Conservation (phyloP, 2,329 filamentous ascomycete species). For the Aspergillus bombycis region DNA sequence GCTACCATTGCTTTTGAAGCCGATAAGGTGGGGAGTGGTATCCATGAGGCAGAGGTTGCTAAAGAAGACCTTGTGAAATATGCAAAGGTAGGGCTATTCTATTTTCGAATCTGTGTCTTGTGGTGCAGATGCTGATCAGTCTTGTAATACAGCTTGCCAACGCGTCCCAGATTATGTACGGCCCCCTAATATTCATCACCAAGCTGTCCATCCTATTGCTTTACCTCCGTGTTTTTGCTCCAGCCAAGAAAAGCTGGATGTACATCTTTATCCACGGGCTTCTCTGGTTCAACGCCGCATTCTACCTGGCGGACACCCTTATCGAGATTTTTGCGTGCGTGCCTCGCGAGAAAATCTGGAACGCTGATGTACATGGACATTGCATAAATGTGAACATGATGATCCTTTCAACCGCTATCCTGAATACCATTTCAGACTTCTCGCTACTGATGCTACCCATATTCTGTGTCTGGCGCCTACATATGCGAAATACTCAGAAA, state of each 20-base stretch:
- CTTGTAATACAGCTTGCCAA: background rate
- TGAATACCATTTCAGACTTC: background rate
- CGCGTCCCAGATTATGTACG: background rate
- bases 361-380: background rate
- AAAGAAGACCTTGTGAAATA: background rate
- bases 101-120: no score
- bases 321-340: background rate
- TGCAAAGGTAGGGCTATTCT: background rate
- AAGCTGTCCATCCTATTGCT: background rate
- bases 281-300: background rate
- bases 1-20: background rate
- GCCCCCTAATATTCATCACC: background rate
- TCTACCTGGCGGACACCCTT: background rate
- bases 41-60: background rate
- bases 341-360: background rate
- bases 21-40: background rate
- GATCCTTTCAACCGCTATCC: background rate
- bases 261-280: background rate
- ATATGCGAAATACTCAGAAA: background rate
- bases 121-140: no score
- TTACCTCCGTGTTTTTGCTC: background rate
- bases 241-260: background rate
- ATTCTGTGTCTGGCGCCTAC: background rate
- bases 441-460: background rate
- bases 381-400: background rate